Conservation (phyloP, 179 eudicot genomes). For the Amaranthus tricolor region DNA sequence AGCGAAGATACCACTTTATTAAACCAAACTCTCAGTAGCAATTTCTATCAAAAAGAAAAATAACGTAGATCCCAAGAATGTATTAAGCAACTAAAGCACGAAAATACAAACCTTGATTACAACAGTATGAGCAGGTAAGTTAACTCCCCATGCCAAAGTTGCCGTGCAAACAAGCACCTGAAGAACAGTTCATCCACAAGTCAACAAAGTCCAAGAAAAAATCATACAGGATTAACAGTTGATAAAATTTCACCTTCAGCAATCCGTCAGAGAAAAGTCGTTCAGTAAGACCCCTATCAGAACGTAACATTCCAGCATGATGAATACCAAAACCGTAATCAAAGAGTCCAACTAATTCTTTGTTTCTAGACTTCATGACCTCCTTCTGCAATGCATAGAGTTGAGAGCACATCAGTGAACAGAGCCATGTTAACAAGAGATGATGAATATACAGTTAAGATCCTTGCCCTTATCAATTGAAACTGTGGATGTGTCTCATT, state of each 20-base stretch:
- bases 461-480: conserved; percentile 66
- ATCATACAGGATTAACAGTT: conserved; percentile 7
- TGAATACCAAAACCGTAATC: conserved; percentile 89
- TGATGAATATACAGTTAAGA: background rate
- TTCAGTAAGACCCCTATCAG: conserved; percentile 95
- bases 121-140: conserved; percentile 99
- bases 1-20: background rate
- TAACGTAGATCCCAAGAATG: background rate
- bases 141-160: conserved; percentile 99
- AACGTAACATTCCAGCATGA: conserved; percentile 99
- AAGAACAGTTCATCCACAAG: conserved; percentile 11
- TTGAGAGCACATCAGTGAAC: conserved; percentile 13
- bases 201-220: conserved; percentile 8
- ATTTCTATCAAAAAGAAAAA: background rate
- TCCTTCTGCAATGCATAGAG: conserved; percentile 58
- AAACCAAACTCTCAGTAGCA: background rate
- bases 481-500: conserved; percentile 79
- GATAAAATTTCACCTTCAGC: conserved; percentile 47
- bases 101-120: conserved; percentile 80
- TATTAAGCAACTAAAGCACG: background rate
- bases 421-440: conserved; percentile 8
- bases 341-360: conserved; percentile 81
- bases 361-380: conserved; percentile 90
- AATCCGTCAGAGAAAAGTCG: conserved; percentile 89
- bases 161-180: conserved; percentile 99